Base-by-base conservation (phyloP, 805 yeast species). In the Yarrowia sp. region DNA sequence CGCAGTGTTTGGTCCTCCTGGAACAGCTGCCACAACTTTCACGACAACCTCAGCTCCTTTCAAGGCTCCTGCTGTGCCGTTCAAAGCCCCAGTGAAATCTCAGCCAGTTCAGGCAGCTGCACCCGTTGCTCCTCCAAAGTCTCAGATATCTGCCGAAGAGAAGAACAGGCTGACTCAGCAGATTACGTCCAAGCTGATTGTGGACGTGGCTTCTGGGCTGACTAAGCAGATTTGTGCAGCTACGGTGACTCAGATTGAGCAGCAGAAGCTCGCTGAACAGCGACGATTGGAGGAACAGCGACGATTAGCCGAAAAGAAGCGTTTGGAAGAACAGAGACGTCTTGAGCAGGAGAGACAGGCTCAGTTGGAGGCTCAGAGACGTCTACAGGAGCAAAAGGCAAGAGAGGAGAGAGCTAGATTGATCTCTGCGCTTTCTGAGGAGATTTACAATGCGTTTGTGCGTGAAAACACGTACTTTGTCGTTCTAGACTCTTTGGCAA, bases 361-460 rank as follows among this genome's bases (percentile, higher is more conserved):
- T 2, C 42, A 38, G 13, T 47, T 30, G 12, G 49, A 50, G 34
- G 60, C 47, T 15, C 17, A 47, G 24, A 15, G 46, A 46, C 43
- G 58, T 20, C 34, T 8, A 20, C 42, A 24, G 19, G 58, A 52
- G 20, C 58, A 40, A 8, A 34, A n/a, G 15, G 38, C 44, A 1
- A 24, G 46, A 15, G 46, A 55, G 24, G 61, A 30, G 20, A 42
- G 17, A 38, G 69, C 9, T 65, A 80, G 0, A 14, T 30, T 68
- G 30, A 74, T 86, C 2, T 74, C 80, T 0, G 68, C 76, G 0
- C 76, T 88, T n/a, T 73, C 87, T 1, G 72, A 75, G 0, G 90
- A 86, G 47, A 74, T 90, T 0, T 88, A 79, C 70, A 73, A 76
- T 17, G 90, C 93, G 0, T 87, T 90, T 42, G 34, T 64, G 13